Evolutionary conservation across 1,284 basidiomycete species (phyloP), one percentile per base, ranked within the genome.

Genomic region (Megacollybia platyphylla): DNA sequence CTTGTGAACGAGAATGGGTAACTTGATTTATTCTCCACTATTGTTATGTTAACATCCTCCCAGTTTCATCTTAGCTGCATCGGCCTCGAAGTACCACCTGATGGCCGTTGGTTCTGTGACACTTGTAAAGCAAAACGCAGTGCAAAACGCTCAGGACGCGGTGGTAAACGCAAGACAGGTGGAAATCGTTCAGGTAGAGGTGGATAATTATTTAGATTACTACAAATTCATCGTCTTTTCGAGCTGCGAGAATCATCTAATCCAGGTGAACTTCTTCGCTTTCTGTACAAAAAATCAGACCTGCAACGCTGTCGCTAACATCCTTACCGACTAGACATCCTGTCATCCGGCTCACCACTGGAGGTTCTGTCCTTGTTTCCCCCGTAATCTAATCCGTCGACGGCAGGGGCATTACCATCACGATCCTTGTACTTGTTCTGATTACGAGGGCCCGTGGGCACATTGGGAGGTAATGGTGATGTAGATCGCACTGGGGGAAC

Each of bases 1-100:
- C 76, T 38, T 97, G 94, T 62, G 79, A 85, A 55, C 70, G 73
- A 44, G 93, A 97, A 82, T 97, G 94, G 94, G 91, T 94, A 54
- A 58, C 87, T 79, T 40, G 17, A 28, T 27, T 42, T 18, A 46
- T 42, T 39, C 45, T 30, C 36, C 45, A 44, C 42, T 9, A 36
- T 13, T 48, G 28, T 17, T 43, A 45, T 49, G 32, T 38, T 28
- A 51, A 39, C 30, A 7, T 39, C 37, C 27, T n/a, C 44, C 17
- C 56, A 92, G 89, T 94, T 90, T 70, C 90, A 94, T 59, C 67
- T 93, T 39, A 66, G 64, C 3, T 94, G 90, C 57, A 73, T 91
- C 37, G 79, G 80, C 1, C 70, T 94, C 42, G 67, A 71, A 11
- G 70, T 70, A 8, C 71, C 79, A 7, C 90, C 90, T 0, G 70